Evolutionary conservation across 2,329 filamentous ascomycete genomes (phyloP), one percentile per base, ranked within the genome.

Genomic region (Dothideomycetes sp.): DNA sequence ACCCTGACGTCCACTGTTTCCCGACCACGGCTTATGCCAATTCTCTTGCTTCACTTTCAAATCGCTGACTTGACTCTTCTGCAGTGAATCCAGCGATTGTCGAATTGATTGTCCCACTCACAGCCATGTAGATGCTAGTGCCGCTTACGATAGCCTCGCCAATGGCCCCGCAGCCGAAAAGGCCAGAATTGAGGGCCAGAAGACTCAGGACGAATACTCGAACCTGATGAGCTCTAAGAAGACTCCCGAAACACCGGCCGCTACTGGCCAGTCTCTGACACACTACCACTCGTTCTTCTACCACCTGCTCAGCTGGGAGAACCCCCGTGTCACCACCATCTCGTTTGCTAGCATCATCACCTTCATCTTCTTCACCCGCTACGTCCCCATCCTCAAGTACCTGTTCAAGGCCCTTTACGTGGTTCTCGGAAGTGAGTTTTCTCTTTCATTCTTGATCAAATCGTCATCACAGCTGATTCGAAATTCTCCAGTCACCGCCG

Each of bases 271-370:
- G 58, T 69, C 73, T 48, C 62, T 80, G 58, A 80, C 76, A 41
- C 74, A 77, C 61, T 80, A 80, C 61, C 77, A 80, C 60, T 79
- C 75, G 51, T 65, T 78, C 63, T 72, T 81, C 62, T 80, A 80
- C 61, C 75, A 73, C 51, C 67, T 80, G 33, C 58, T 81, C 53
- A 79, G 74, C 64, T 80, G 76, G 76, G 74, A 78, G 61, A 76
- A 78, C 63, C 76, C 76, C 43, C 71, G 76, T 53, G 74, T 75
- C 29, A 80, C 77, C 47, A 73, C 69, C 47, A 70, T 77, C 56
- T 73, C 74, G 48, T 81, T 73, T 56, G 67, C 63, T 43, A 63
- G 64, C 44, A 67, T 71, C 41, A 61, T 80, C 48, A 50, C 64
- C 50, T 70, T 76, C 61, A 80, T 81, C 60, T 73, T 81, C 59